phyloP scores from a whole-genome alignment of 2,329 filamentous ascomycete species.

The Aquanectria penicillioides region DNA sequence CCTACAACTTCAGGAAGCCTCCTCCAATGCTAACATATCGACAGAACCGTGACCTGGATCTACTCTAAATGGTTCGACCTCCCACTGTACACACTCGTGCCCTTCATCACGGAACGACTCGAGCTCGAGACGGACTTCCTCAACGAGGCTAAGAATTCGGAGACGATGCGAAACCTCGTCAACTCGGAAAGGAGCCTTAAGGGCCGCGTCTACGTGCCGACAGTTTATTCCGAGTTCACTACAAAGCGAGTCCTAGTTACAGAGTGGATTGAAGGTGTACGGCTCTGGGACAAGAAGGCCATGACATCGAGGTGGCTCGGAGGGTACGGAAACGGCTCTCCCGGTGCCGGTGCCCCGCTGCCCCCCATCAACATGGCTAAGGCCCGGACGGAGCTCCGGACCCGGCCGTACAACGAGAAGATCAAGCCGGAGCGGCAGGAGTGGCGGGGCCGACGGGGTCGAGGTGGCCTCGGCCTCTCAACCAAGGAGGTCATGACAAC shows the following conservation, averaged over 20 bases:
- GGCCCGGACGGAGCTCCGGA: conserved; percentile 57
- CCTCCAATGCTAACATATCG: conserved; percentile 27
- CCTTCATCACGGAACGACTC: conserved; percentile 92
- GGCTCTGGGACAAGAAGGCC: conserved; percentile 90
- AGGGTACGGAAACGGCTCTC: conserved; percentile 78
- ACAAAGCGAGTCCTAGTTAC: conserved; percentile 89
- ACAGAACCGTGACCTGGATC: conserved; percentile 78
- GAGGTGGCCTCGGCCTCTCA: conserved; percentile 84
- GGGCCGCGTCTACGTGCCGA: conserved; percentile 87
- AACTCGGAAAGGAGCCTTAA: conserved; percentile 78
- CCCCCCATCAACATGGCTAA: conserved; percentile 58
- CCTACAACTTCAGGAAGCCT: neutral
- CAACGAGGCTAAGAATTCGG: conserved; percentile 89
- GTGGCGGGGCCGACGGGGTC: conserved; percentile 78
- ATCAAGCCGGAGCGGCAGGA: conserved; percentile 83
- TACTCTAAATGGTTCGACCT: conserved; percentile 92
- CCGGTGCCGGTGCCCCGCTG: conserved; percentile 77
- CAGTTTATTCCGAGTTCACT: conserved; percentile 83
- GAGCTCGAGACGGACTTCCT: conserved; percentile 94
- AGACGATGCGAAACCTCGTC: conserved; percentile 83
- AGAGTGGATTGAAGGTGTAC: conserved; percentile 96
- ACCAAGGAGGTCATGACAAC: conserved; percentile 93
- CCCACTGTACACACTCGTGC: conserved; percentile 90
- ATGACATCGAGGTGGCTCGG: conserved; percentile 83
- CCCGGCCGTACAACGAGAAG: conserved; percentile 64